Base-by-base conservation (phyloP, 176 grass and related monocot genomes). In the Miscanthus lutarioriparius region DNA sequence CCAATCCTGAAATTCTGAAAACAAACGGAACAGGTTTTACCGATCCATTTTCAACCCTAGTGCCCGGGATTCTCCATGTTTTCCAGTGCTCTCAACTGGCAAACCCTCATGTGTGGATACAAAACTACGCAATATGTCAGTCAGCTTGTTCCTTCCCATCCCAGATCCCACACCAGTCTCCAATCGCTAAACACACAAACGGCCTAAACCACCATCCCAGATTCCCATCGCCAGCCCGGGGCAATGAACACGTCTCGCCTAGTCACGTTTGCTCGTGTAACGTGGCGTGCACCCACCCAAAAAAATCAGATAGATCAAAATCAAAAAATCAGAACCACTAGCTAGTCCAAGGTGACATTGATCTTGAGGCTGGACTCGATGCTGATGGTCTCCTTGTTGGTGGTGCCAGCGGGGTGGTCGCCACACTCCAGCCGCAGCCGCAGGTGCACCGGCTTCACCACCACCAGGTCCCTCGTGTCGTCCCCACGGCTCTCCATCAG, bases 371-470 rank as follows among this genome's bases (percentile, higher is more conserved):
- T 87, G 41, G 96, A 93, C 67, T 98, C 93, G 0, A 89, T 95
- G 38, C 38, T 87, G 86, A 93, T 89, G 16, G 93, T 98, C 87
- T 93, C 96, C 49, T 93, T 95, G 83, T 87, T 90, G 0, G 89
- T 95, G 61, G 85, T 40, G 14, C 82, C 89, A 5, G 89, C 85
- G 4, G 96, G 96, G 69, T 98, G 91, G 43, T 98, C 96, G 2
- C 75, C 83, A 7, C 96, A 98, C 17, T 86, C 83, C 35, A 97
- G 26, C 36, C 72, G 87, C 82, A 98, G 71, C 67, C 93, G 86
- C 22, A 98, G 81, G 13, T 91, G 87, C 80, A 91, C 65, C 4
- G 93, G 93, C 67, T 70, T 95, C 78, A 45, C 82, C 16, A 98
- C 74, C 66, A 93, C 71, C 79, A 90, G 53, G 58, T 86, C 88